A percentile compares a stretch with the other conserved stretches of the same genome.
Conservation (phyloP, 345 rosid genomes). For the Acer yangbiense region DNA sequence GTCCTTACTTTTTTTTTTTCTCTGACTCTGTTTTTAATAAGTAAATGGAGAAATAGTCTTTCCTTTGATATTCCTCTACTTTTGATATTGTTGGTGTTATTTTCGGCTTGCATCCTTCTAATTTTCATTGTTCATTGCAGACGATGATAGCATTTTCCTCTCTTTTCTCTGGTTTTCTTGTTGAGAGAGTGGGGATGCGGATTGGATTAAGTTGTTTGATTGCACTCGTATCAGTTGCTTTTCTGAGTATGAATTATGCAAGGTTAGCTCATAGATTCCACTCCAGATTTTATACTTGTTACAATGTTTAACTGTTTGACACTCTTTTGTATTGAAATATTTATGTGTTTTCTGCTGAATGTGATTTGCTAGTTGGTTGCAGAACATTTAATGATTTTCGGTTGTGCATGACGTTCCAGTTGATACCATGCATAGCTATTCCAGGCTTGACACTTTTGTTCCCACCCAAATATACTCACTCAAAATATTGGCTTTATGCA, state of each 20-base stretch:
- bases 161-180: slow-evolving; percentile 77
- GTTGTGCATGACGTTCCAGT: slow-evolving; percentile 84
- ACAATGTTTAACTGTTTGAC: neutral
- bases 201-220: slow-evolving; percentile 60
- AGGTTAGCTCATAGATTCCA: slow-evolving; percentile 48
- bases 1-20: neutral
- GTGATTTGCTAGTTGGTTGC: slow-evolving; percentile 61
- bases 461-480: slow-evolving; percentile 76
- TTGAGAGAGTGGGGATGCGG: slow-evolving; percentile 75
- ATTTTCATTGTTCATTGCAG: slow-evolving; percentile 50
- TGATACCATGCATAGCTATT: slow-evolving; percentile 69
- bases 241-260: slow-evolving; percentile 60
- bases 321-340: slow-evolving; percentile 1
- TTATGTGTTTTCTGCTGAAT: slow-evolving; percentile 28
- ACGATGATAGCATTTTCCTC: slow-evolving; percentile 85
- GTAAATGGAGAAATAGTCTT: neutral
- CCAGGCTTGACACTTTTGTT: slow-evolving; percentile 60
- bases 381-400: slow-evolving; percentile 91
- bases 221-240: slow-evolving; percentile 51
- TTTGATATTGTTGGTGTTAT: neutral
- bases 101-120: slow-evolving; percentile 1
- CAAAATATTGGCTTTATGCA: slow-evolving; percentile 77
- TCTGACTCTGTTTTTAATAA: too few species aligned
- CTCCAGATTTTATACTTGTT: neutral
- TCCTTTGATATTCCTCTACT: neutral